Base-by-base conservation (phyloP, 768 basidiomycete species). In the Filobasidium floriforme region DNA sequence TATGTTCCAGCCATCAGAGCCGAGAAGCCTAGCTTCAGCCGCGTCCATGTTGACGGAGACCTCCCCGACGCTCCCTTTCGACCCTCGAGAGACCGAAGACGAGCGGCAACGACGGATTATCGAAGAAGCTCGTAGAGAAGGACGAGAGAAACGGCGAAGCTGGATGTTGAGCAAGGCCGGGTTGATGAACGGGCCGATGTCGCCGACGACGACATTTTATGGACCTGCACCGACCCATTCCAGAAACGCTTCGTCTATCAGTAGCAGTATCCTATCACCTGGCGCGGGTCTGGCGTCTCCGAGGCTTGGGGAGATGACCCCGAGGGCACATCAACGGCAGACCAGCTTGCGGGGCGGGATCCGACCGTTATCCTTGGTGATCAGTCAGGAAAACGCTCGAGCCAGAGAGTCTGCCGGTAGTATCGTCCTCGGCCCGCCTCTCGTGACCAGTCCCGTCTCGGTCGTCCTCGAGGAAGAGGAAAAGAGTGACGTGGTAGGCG, bases 101-200 rank as follows among this genome's bases (percentile, higher is more conserved):
- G 41, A 62, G 32, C 14, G 61, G 1, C 61, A 62, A 28, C 19
- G 15, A 11, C 14, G 61, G 29, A 41, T 62, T n/a, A 12, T 68
- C 18, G 54, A 59, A 29, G 41, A 49, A 22, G 62, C 57, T 5
- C 54, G 67, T 10, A 22, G 59, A 18, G 60, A 68, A 62, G 63
- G 67, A 22, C 57, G 67, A 29, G 67, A 68, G 63, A 68, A 62
- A 49, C 54, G 67, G 6, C 41, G 67, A 41, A 63, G 61, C 32
- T 68, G 67, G 67, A 55, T 64, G 60, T 51, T 68, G 7, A 19
- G 43, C 24, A 60, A 60, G 18, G 67, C 67, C 7, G 67, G 67
- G n/a, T 40, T 64, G 51, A 46, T 55, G 7, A 24, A 15, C 14
- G 26, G 52, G n/a, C 62, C 28, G 46, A 28, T 40, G 22, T 46